Base-by-base conservation (phyloP, 139 green algal genomes). In the Chlorokybus atmophyticus region DNA sequence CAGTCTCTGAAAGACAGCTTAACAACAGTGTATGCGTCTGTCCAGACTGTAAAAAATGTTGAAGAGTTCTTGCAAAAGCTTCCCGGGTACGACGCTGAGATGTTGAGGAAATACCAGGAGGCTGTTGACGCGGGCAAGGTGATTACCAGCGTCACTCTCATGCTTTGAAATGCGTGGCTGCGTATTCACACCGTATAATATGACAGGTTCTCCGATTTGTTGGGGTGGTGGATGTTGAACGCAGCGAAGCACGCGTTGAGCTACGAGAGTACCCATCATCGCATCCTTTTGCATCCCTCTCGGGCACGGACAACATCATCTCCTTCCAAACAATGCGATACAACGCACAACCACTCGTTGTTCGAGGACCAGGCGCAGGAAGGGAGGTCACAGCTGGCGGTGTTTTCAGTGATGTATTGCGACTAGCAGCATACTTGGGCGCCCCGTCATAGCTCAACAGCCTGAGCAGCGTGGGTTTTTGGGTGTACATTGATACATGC, bases 361-460 rank as follows among this genome's bases (percentile, higher is more conserved):
- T 95, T 10, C 64, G 79, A 3, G 91, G 91, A 0, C 91, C 91
- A 0, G 91, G 91, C 26, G 91, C 91, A 0, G 91, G 91, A 1
- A 85, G 86, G 1, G 91, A 93, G 52, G 91, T 98, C 0, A 98
- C 91, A 7, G 91, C 91, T 0, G 89, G 79, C 4, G 91, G 91
- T 10, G 86, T 98, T 1, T 98, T 98, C 70, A 82, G 73, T 21
- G 91, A 98, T 75, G 57, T 98, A 21, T 72, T 98, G 21, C 64
- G 84, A 27, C 76, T 98, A 31, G 82, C 84, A 2, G 79, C 85
- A 7, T 93, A 94, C 79, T 67, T 98, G 41, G 90, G 90, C 0
- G 90, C 90, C 0, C 87, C 90, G 28, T 93, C 85, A 8, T 97
- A 81, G 71, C 56, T 25, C 57, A 44, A 17, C 38, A 44, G 17